phyloP scores from a whole-genome alignment of 2,329 filamentous ascomycete genomes.

The Cercospora sesami region DNA sequence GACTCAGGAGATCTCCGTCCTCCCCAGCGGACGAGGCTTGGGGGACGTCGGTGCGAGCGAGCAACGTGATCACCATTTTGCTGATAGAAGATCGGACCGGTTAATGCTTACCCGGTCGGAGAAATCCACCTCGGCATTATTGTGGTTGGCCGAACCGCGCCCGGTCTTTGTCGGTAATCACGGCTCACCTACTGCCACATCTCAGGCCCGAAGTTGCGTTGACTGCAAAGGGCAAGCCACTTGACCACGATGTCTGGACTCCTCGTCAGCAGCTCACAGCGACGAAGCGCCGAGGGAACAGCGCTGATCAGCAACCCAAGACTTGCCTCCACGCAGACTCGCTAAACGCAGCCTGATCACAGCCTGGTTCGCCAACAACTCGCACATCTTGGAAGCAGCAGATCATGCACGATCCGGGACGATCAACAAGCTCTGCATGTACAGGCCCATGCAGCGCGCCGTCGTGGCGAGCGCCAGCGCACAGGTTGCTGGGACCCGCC shows the following conservation, averaged over 20 bases:
- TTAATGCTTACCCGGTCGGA: neutral
- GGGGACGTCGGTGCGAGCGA: neutral
- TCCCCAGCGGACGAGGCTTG: neutral
- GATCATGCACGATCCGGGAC: neutral
- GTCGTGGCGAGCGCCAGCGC: conserved; percentile 8
- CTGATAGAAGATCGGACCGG: neutral
- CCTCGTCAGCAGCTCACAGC: neutral
- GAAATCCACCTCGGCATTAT: neutral
- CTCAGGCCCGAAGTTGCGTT: neutral
- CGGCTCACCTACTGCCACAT: neutral
- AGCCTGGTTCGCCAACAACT: neutral
- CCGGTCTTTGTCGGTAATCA: neutral
- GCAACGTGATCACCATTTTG: neutral
- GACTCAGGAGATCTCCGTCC: neutral
- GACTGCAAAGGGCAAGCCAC: neutral
- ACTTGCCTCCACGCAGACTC: neutral
- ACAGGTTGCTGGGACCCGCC: conserved; percentile 4
- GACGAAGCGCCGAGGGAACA: neutral
- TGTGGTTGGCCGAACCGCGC: neutral
- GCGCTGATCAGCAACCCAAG: neutral
- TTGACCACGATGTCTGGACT: neutral
- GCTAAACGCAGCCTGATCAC: neutral
- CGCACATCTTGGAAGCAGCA: neutral
- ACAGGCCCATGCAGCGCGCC: conserved; percentile 4
- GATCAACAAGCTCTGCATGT: neutral